Conservation (phyloP, 495 filamentous ascomycete species). For the Podospora appendiculata region DNA sequence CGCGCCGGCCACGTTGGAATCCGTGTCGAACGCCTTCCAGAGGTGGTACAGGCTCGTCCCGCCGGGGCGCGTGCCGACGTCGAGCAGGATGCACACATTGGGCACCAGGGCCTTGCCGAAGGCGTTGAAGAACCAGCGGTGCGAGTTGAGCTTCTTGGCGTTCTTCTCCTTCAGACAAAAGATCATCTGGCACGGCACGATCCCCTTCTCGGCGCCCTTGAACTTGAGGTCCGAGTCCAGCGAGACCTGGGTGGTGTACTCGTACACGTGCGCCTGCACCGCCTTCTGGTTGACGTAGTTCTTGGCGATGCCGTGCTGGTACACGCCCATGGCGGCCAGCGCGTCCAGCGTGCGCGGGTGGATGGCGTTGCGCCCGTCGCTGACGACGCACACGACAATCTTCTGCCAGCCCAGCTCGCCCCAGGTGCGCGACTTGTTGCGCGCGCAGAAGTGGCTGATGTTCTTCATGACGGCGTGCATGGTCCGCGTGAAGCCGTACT, state of each 20-base stretch:
- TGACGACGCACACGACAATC: conserved; percentile 95
- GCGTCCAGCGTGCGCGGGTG: conserved; percentile 92
- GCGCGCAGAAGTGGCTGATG: conserved; percentile 89
- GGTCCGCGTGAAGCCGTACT: conserved; percentile 90
- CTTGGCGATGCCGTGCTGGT: conserved; percentile 97
- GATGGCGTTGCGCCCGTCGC: conserved; percentile 88
- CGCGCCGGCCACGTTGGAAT: conserved; percentile 93
- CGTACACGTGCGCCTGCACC: conserved; percentile 86
- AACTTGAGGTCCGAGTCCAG: conserved; percentile 93
- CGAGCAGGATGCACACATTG: conserved; percentile 92
- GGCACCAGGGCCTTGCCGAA: conserved; percentile 89
- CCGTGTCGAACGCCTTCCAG: conserved; percentile 97
- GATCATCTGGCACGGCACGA: conserved; percentile 97
- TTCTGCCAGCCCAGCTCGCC: conserved; percentile 98
- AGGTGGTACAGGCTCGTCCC: conserved; percentile 87
- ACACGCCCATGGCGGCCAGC: conserved; percentile 96
- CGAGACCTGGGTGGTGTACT: conserved; percentile 97
- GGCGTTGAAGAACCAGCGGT: conserved; percentile 99
- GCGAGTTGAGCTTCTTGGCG: conserved; percentile 94
- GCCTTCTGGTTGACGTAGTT: conserved; percentile 91
- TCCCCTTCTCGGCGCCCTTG: conserved; percentile 98
- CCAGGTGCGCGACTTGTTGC: conserved; percentile 90
- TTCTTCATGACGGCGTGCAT: conserved; percentile 99
- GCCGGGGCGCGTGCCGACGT: conserved; percentile 89
- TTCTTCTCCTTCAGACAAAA: conserved; percentile 99